phyloP scores from a whole-genome alignment of 2,329 filamentous ascomycete genomes.

The Cladosporium halotolerans region DNA sequence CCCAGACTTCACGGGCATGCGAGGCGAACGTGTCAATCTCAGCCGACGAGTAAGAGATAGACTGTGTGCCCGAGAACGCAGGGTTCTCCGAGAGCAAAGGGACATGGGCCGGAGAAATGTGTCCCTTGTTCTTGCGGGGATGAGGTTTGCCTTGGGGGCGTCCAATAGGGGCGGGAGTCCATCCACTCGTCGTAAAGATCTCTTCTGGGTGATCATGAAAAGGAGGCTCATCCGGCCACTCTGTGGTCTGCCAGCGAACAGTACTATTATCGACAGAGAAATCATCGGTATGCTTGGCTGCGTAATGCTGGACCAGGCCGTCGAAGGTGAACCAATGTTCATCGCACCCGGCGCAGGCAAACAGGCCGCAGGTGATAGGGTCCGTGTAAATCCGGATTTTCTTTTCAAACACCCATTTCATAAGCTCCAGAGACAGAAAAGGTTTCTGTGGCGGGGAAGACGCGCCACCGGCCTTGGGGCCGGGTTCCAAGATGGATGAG shows the following conservation, averaged over 20 bases:
- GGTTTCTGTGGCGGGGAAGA: conserved; percentile 19
- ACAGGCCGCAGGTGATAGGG: conserved; percentile 61
- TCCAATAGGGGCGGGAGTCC: too few relatives aligned
- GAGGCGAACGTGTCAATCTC: conserved; percentile 37
- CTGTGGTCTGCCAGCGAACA: conserved; percentile 67
- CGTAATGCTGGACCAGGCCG: conserved; percentile 74
- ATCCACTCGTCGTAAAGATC: neutral
- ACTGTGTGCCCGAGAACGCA: conserved; percentile 1
- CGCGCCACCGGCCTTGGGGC: conserved; percentile 9
- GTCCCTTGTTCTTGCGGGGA: neutral
- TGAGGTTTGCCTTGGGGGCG: neutral
- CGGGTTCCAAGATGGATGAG: conserved; percentile 11
- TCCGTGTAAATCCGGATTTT: conserved; percentile 68
- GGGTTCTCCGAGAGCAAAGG: conserved; percentile 14
- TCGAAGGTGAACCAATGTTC: conserved; percentile 75
- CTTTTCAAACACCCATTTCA: conserved; percentile 78
- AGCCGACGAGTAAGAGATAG: neutral
- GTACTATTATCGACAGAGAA: conserved; percentile 67
- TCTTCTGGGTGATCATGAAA: conserved; percentile 49
- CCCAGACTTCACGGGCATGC: conserved; percentile 58
- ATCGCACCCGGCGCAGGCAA: conserved; percentile 59
- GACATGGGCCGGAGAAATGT: conserved; percentile 3
- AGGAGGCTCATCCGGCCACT: conserved; percentile 71
- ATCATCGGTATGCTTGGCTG: conserved; percentile 68
- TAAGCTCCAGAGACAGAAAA: conserved; percentile 67